These are phyloP conservation scores for Candida krabiensis DNA, from an alignment of 805 yeast genomes.

Conservation along the genomic window DNA sequence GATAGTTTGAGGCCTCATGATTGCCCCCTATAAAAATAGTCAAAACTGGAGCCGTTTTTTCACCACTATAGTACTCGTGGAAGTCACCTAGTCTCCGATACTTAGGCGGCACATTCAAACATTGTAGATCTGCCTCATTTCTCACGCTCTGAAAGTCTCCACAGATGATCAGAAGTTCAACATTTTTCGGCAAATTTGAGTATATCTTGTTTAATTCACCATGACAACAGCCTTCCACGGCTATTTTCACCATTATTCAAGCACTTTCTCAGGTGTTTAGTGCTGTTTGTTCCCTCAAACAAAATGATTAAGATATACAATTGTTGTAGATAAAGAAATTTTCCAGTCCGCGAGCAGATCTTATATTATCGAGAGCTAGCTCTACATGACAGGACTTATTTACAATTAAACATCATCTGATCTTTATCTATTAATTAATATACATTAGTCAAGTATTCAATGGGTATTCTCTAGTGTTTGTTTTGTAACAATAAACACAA, in stretches of 20 bases:
- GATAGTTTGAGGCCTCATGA: constrained; percentile 84
- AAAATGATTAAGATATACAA: neutral
- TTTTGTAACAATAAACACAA: no score
- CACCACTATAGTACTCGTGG: constrained; percentile 64
- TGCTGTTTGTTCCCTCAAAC: no score
- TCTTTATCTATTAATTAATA: no score
- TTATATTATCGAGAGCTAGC: no score
- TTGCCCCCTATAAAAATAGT: constrained; percentile 93
- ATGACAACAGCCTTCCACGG: constrained; percentile 89
- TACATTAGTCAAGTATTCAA: no score
- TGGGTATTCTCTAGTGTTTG: no score
- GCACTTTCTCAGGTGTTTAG: no score
- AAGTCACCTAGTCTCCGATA: constrained; percentile 80
- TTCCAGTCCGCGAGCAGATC: no score
- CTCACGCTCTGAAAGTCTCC: constrained; percentile 93
- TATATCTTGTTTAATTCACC: constrained; percentile 72
- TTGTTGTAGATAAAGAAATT: no score
- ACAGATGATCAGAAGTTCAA: constrained; percentile 70
- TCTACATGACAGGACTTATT: no score
- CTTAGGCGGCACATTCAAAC: constrained; percentile 78
- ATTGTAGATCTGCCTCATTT: constrained; percentile 57
- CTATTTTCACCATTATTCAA: constrained; percentile 40
- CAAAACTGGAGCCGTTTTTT: constrained; percentile 62
- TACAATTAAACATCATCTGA: no score
- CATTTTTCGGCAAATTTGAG: constrained; percentile 26